These are phyloP conservation scores for Stromatinia cepivora DNA, from an alignment of 2,329 filamentous ascomycete genomes.

Conservation along the genomic window DNA sequence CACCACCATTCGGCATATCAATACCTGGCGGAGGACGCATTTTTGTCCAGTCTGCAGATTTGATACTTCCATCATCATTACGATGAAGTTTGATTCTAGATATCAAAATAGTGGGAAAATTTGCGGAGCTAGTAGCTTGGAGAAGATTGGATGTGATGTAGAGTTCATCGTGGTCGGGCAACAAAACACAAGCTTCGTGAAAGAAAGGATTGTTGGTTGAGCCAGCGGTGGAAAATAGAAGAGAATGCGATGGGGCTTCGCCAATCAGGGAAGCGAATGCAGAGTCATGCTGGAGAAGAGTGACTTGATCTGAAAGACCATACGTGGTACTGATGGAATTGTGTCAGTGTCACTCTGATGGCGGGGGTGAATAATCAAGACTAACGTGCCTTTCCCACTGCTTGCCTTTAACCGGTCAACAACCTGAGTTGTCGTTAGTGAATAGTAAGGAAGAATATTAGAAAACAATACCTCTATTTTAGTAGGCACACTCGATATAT, in stretches of 20 bases:
- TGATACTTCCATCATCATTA: constrained; percentile 35
- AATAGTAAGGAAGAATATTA: neutral
- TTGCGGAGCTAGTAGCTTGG: constrained; percentile 42
- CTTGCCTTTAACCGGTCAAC: constrained; percentile 17
- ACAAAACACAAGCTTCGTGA: constrained; percentile 48
- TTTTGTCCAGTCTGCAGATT: constrained; percentile 40
- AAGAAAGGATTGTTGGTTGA: constrained; percentile 49
- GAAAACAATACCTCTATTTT: constrained; percentile 19
- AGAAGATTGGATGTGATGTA: constrained; percentile 50
- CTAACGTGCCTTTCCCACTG: constrained; percentile 3
- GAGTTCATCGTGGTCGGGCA: constrained; percentile 45
- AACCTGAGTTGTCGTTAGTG: constrained; percentile 1
- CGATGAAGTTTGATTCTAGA: constrained; percentile 45
- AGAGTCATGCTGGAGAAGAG: constrained; percentile 44
- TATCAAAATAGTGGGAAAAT: constrained; percentile 48
- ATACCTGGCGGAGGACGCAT: constrained; percentile 45
- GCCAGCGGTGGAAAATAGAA: constrained; percentile 46
- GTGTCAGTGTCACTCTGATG: constrained; percentile 21
- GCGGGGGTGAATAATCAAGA: neutral
- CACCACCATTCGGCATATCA: constrained; percentile 33
- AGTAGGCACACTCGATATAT: constrained; percentile 15
- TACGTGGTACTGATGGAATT: constrained; percentile 26
- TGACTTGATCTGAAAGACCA: constrained; percentile 37
- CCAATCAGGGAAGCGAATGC: constrained; percentile 44
- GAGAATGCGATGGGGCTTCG: constrained; percentile 42